Percentiles rank a stretch among this genome's conserved stretches.
These are phyloP conservation scores for Wickerhamomyces alni DNA, from an alignment of 805 yeast species.

Conservation along the genomic window DNA sequence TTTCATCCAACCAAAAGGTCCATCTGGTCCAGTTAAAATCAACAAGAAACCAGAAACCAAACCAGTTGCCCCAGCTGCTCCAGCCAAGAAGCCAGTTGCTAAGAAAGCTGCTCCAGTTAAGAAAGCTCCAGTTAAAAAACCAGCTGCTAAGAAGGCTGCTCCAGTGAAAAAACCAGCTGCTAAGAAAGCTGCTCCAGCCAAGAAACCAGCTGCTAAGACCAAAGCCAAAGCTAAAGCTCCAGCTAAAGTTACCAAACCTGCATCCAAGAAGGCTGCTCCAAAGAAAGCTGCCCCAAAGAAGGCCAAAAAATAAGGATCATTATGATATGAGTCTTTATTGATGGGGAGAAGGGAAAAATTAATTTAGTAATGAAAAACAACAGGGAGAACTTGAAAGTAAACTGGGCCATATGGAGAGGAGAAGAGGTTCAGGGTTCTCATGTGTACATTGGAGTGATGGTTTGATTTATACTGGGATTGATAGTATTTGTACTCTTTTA, in stretches of 20 bases:
- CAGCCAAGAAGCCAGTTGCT: slow-evolving; percentile 4
- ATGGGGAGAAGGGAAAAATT: too few relatives aligned
- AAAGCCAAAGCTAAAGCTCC: slow-evolving; percentile 27
- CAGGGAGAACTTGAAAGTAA: too few relatives aligned
- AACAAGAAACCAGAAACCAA: slow-evolving; percentile 25
- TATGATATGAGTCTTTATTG: too few relatives aligned
- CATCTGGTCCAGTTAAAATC: slow-evolving; percentile 79
- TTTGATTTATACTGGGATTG: too few relatives aligned
- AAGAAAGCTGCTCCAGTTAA: slow-evolving; percentile 26
- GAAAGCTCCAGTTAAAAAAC: slow-evolving; percentile 21
- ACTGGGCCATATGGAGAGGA: too few relatives aligned
- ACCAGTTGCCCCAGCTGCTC: slow-evolving; percentile 3
- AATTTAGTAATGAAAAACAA: too few relatives aligned
- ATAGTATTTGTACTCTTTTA: too few relatives aligned
- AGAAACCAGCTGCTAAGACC: slow-evolving; percentile 27
- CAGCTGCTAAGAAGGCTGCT: slow-evolving; percentile 24
- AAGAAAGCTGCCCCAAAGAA: slow-evolving; percentile 4
- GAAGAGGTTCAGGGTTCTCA: too few relatives aligned
- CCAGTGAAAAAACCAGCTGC: slow-evolving; percentile 23
- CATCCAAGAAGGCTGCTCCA: slow-evolving; percentile 27
- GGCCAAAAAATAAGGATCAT: slow-evolving; percentile 7
- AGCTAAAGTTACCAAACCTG: slow-evolving; percentile 25
- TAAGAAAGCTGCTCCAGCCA: slow-evolving; percentile 21
- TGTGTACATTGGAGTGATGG: too few relatives aligned
- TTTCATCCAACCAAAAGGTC: slow-evolving; percentile 82